phyloP scores from a whole-genome alignment of 441 rosid species.

The Gossypium davidsonii region DNA sequence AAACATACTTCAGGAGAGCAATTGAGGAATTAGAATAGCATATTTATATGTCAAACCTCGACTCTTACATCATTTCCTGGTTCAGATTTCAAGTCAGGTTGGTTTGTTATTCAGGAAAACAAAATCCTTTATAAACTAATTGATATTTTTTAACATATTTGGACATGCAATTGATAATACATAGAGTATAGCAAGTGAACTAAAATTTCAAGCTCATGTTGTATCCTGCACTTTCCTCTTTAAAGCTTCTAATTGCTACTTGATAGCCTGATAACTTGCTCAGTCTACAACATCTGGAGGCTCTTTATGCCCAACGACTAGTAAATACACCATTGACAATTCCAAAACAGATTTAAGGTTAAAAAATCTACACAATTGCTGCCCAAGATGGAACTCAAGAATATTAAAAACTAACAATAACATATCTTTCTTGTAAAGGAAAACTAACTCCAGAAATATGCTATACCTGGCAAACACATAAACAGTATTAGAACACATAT shows the following conservation, averaged over 20 bases:
- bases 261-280: background rate
- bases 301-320: background rate
- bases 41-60: background rate
- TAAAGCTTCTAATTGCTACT: background rate
- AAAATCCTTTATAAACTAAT: background rate
- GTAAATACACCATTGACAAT: background rate
- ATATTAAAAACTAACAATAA: background rate
- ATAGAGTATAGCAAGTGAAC: background rate
- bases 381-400: background rate
- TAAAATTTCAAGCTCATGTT: background rate
- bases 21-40: background rate
- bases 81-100: background rate
- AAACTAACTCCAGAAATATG: conserved; percentile 9
- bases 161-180: background rate
- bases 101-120: background rate
- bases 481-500: background rate
- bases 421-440: background rate
- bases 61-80: background rate
- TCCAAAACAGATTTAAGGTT: background rate
- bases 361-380: background rate
- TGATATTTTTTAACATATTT: background rate
- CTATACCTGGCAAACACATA: background rate
- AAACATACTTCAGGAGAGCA: background rate
- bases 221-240: background rate
- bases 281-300: background rate